Conservation (phyloP, 768 basidiomycete species). For the Amanita rimosa region DNA sequence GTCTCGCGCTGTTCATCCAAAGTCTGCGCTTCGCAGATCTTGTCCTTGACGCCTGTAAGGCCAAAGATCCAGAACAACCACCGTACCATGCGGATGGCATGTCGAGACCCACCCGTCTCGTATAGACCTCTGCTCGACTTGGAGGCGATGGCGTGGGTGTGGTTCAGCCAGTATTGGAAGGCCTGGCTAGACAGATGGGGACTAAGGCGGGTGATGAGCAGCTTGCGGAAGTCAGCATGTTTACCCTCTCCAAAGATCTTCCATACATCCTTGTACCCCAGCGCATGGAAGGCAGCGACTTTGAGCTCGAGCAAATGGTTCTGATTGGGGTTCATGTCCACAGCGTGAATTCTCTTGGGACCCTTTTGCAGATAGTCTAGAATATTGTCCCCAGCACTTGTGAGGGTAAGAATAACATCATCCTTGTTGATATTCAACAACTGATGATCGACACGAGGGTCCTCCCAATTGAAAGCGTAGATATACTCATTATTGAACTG, state of each 20-base stretch:
- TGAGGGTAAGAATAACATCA: conserved; percentile 65
- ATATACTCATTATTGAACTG: not conserved
- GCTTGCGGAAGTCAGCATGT: conserved; percentile 44
- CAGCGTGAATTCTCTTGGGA: conserved; percentile 42
- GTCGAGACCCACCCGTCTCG: not conserved
- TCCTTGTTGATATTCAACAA: conserved; percentile 44
- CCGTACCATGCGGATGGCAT: conserved; percentile 45
- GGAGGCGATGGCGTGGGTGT: conserved; percentile 35
- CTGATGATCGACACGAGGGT: conserved; percentile 64
- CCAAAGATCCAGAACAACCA: conserved; percentile 47
- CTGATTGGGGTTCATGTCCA: conserved; percentile 71
- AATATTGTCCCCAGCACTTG: conserved; percentile 72
- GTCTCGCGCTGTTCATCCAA: conserved; percentile 47
- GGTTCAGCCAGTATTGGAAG: conserved; percentile 69
- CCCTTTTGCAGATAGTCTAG: conserved; percentile 39
- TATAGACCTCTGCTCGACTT: conserved; percentile 65
- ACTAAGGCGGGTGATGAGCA: conserved; percentile 50
- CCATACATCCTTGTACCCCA: conserved; percentile 54
- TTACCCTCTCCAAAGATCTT: conserved; percentile 56
- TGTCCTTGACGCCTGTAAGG: conserved; percentile 48
- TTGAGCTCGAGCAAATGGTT: conserved; percentile 74
- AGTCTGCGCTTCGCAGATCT: conserved; percentile 42
- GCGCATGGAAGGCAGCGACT: conserved; percentile 47
- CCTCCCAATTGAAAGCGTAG: conserved; percentile 33
- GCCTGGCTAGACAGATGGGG: conserved; percentile 62